These are phyloP conservation scores for Pichia cabralensis DNA, from an alignment of 805 yeast species.

Conservation along the genomic window DNA sequence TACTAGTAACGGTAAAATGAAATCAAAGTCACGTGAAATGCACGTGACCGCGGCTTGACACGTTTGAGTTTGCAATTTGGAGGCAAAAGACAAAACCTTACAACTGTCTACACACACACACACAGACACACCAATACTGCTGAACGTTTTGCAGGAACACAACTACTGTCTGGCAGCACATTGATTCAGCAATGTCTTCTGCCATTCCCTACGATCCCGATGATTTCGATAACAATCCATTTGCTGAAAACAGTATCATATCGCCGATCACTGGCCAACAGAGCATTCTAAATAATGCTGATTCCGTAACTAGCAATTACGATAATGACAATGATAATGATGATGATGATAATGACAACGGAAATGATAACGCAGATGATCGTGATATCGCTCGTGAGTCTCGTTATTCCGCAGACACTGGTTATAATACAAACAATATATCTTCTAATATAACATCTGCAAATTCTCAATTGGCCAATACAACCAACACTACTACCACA, in stretches of 20 bases:
- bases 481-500: neutral
- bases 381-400: too few relatives aligned
- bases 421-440: too few relatives aligned
- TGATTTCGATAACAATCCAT: conserved; percentile 53
- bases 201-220: conserved; percentile 35
- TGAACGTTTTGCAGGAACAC: too few relatives aligned
- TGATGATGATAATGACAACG: neutral
- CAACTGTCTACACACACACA: too few relatives aligned
- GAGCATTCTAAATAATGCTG: conserved; percentile 54
- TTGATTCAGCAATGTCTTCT: conserved; percentile 22
- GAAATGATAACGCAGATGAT: neutral
- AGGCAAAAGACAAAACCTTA: too few relatives aligned
- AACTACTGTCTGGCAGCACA: too few relatives aligned
- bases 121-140: too few relatives aligned
- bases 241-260: conserved; percentile 35
- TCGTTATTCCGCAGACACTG: too few relatives aligned
- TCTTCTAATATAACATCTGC: neutral
- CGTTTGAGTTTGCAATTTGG: too few relatives aligned
- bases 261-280: conserved; percentile 33
- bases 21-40: too few relatives aligned
- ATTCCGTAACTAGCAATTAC: neutral
- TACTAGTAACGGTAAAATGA: too few relatives aligned
- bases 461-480: neutral
- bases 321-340: neutral
- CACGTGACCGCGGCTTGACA: too few relatives aligned